Base-by-base conservation (phyloP, 352 stramenopile species). In the Phytopythium litorale region DNA sequence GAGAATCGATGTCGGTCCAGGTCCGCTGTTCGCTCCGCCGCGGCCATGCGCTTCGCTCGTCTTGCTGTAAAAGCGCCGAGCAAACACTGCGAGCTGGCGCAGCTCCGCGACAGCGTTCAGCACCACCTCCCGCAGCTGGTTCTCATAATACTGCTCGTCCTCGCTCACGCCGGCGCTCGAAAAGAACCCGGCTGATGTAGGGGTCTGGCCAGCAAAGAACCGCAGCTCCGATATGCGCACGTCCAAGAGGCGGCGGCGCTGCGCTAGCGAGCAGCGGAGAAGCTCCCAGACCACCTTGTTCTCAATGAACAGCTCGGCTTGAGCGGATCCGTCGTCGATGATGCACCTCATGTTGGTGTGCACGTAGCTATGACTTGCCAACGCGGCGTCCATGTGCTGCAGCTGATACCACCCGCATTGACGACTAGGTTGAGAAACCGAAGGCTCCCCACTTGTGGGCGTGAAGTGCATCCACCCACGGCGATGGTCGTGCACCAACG, bases 201-300 rank as follows among this genome's bases (percentile, higher is more conserved):
- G n/a, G 16, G 70, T 64, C 30, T 73, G 67, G 3, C 76, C 74
- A 0, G 79, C 75, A 49, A 87, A 91, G 58, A 79, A 92, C 28
- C 70, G 80, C 9, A 92, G 55, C 35, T 89, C 75, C 7, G 73
- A 65, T 1, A 75, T 71, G 18, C 83, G 76, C 2, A 60, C 62
- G n/a, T 83, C 66, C 37, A 84, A 67, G 58, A 90, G 89, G 15
- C 71, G 74, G 2, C 48, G 63, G 30, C 74, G 75, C 40, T 79
- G 71, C 21, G 70, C 70, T 18, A 51, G 35, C 19, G 72, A 79
- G 46, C 80, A 90, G 0, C 49, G 68, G 13, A 95, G 55, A 30
- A 95, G 58, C 48, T 92, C 78, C 87, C 84, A 95, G 48, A 75
- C 83, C 9, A 86, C 70, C 5, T 87, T 75, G 25, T 88, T 80